Conservation (phyloP, 2,329 filamentous ascomycete genomes). For the Trichoderma simmonsii region DNA sequence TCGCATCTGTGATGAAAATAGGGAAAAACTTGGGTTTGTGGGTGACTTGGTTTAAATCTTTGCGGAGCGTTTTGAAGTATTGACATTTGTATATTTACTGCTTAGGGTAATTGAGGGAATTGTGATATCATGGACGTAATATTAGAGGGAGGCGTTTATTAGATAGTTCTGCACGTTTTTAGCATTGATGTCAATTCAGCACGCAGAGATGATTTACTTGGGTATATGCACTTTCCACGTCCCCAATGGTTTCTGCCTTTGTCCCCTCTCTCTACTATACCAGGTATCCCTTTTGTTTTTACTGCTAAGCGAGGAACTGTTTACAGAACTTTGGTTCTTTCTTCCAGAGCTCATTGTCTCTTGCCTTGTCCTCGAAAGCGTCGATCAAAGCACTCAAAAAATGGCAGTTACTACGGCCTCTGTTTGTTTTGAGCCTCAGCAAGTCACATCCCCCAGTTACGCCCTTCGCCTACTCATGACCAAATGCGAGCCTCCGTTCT, state of each 20-base stretch:
- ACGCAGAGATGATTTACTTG: not conserved
- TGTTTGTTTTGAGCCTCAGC: not conserved
- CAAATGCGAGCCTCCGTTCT: not conserved
- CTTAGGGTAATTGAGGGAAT: not conserved
- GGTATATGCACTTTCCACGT: not conserved
- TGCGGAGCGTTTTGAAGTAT: not conserved
- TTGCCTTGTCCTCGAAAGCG: not conserved
- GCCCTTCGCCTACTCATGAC: not conserved
- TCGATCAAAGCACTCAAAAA: not conserved
- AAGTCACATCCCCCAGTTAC: not conserved
- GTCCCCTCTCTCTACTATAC: not conserved
- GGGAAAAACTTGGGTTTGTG: conserved; percentile 44
- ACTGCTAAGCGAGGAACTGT: not conserved
- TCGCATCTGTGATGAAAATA: conserved; percentile 45
- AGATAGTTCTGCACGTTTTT: not conserved
- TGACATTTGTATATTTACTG: not conserved
- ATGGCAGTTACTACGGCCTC: not conserved
- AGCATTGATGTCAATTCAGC: not conserved
- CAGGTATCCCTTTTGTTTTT: not conserved
- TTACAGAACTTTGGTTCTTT: not conserved
- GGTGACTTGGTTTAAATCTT: conserved; percentile 34
- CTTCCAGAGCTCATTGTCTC: not conserved
- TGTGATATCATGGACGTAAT: not conserved
- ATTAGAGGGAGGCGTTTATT: not conserved
- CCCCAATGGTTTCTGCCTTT: not conserved